phyloP scores from a whole-genome alignment of 2,329 filamentous ascomycete genomes.

The Thielaviopsis cerberus region DNA sequence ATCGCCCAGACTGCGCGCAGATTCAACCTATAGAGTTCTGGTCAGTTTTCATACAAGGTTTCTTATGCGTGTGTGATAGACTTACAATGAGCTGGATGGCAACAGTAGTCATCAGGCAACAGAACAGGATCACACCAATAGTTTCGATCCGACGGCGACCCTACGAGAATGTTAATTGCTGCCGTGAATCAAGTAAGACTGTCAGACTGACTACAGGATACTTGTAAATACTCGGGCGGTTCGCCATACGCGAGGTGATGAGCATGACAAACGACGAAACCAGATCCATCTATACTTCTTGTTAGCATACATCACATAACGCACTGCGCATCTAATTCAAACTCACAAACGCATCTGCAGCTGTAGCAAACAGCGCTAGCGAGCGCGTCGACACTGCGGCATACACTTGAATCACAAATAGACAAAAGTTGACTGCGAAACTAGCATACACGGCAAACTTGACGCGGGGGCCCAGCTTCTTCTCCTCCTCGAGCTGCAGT shows the following conservation, averaged over 20 bases:
- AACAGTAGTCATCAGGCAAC: constrained; percentile 47
- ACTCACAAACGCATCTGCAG: constrained; percentile 42
- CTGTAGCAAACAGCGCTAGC: constrained; percentile 44
- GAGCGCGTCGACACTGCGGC: constrained; percentile 39
- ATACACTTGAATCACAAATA: constrained; percentile 40
- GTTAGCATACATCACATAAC: background rate
- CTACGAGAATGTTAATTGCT: constrained; percentile 14
- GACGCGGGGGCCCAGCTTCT: constrained; percentile 31
- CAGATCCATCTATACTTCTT: constrained; percentile 32
- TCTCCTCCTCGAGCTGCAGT: constrained; percentile 29
- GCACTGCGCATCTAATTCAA: background rate
- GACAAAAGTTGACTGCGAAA: constrained; percentile 31
- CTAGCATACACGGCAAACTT: constrained; percentile 34
- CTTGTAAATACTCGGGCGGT: constrained; percentile 39
- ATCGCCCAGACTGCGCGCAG: constrained; percentile 29
- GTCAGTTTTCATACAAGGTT: constrained; percentile 7
- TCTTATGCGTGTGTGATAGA: constrained; percentile 4
- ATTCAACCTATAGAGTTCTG: constrained; percentile 27
- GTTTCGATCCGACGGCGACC: constrained; percentile 45
- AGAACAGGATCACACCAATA: constrained; percentile 46
- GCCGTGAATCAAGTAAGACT: background rate
- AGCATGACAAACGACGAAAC: constrained; percentile 46
- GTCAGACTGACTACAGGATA: constrained; percentile 33
- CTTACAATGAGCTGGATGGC: constrained; percentile 41
- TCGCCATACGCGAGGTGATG: constrained; percentile 39